A percentile compares a stretch with the other conserved stretches of the same genome.
These are phyloP conservation scores for Tolypocladium ophioglossoides DNA, from an alignment of 2,329 filamentous ascomycete genomes.

Conservation along the genomic window DNA sequence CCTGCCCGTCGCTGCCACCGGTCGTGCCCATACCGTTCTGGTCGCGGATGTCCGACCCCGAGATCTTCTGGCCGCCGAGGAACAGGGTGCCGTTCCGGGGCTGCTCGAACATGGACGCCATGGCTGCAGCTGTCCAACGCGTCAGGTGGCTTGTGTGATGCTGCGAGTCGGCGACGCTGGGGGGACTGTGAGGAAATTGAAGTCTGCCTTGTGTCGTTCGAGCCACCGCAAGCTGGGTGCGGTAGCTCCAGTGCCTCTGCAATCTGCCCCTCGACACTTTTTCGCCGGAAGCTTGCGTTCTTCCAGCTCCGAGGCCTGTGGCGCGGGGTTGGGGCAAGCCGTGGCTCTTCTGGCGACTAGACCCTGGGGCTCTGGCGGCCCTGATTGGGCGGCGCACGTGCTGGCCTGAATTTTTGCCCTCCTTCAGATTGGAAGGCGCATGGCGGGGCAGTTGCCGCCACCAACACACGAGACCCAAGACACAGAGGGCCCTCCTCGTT, in stretches of 20 bases:
- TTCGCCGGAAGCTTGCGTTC: slow-evolving; percentile 15
- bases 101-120: slow-evolving; percentile 96
- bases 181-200: slow-evolving; percentile 2
- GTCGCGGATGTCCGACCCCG: slow-evolving; percentile 89
- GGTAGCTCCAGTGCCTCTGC: slow-evolving; percentile 7
- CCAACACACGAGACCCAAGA: not conserved
- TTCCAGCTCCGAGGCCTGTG: slow-evolving; percentile 12
- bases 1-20: not conserved
- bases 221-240: slow-evolving; percentile 3
- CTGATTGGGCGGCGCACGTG: slow-evolving; percentile 7
- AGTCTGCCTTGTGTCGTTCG: slow-evolving; percentile 2
- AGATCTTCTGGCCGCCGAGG: slow-evolving; percentile 95
- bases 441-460: slow-evolving; percentile 9
- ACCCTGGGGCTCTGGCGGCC: not conserved
- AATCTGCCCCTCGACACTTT: slow-evolving; percentile 16
- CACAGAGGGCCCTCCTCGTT: slow-evolving; percentile 1
- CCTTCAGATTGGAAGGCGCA: slow-evolving; percentile 4
- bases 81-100: slow-evolving; percentile 93
- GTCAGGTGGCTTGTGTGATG: slow-evolving; percentile 3
- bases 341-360: not conserved
- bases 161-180: slow-evolving; percentile 3
- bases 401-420: slow-evolving; percentile 9
- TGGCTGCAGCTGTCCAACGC: slow-evolving; percentile 28
- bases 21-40: slow-evolving; percentile 62
- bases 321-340: not conserved